These are phyloP conservation scores for Podaxis pistillaris DNA, from an alignment of 768 basidiomycete genomes.

Conservation along the genomic window DNA sequence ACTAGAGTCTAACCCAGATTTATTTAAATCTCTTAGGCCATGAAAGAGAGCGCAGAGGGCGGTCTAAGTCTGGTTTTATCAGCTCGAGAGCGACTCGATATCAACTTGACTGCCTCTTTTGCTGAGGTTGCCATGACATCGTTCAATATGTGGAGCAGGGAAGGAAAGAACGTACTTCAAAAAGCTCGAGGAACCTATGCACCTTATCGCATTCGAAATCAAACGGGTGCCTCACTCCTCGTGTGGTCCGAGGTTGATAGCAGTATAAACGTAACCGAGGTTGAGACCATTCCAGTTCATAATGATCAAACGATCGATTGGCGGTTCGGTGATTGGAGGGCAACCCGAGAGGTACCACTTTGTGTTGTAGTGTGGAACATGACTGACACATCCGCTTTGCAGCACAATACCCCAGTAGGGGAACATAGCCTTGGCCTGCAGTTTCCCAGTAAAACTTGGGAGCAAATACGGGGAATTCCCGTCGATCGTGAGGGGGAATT, in stretches of 20 bases:
- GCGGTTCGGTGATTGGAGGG: constrained; percentile 97
- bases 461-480: constrained; percentile 81
- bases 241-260: constrained; percentile 84
- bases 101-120: constrained; percentile 90
- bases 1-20: not conserved
- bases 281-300: constrained; percentile 56
- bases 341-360: constrained; percentile 78
- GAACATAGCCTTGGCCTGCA: constrained; percentile 88
- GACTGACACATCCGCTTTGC: constrained; percentile 4
- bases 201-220: constrained; percentile 90
- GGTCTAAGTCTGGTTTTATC: constrained; percentile 60
- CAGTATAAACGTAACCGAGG: constrained; percentile 42
- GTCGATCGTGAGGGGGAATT: constrained; percentile 95
- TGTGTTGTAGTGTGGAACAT: not conserved
- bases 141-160: constrained; percentile 69
- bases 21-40: constrained; percentile 39
- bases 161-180: constrained; percentile 68
- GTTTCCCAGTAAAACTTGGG: constrained; percentile 85
- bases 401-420: constrained; percentile 63
- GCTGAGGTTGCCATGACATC: constrained; percentile 80
- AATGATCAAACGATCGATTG: constrained; percentile 84
- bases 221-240: constrained; percentile 81
- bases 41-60: constrained; percentile 46
- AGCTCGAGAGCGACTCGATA: constrained; percentile 81
- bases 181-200: constrained; percentile 86